Evolutionary conservation across 148 eudicot genomes (phyloP).

Genomic region (Rhododendron ferrugineum): DNA sequence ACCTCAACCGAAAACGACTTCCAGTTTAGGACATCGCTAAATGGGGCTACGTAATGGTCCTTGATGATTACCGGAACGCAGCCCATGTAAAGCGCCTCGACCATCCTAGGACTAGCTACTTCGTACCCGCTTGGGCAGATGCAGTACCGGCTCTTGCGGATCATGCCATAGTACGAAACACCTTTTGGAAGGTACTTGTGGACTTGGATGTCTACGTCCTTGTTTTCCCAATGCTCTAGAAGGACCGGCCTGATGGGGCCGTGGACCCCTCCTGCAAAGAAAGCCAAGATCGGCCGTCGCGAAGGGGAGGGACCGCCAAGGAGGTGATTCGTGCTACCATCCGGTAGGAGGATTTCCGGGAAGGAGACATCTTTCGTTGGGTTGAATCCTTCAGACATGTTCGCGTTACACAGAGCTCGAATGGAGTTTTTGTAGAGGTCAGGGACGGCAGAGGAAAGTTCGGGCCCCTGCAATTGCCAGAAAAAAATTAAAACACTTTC

Average conservation of each 20-base stretch:
- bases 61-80: slow-evolving; percentile 56
- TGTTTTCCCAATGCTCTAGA: slow-evolving; percentile 32
- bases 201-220: slow-evolving; percentile 43
- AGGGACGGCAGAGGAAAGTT: slow-evolving; percentile 26
- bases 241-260: slow-evolving; percentile 42
- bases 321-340: slow-evolving; percentile 20
- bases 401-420: slow-evolving; percentile 43
- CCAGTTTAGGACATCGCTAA: slow-evolving; percentile 59
- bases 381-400: slow-evolving; percentile 35
- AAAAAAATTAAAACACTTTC: not conserved
- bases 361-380: slow-evolving; percentile 30
- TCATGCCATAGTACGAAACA: slow-evolving; percentile 32
- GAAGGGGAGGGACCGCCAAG: slow-evolving; percentile 36
- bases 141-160: slow-evolving; percentile 42
- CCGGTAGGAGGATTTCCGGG: slow-evolving; percentile 38
- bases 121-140: slow-evolving; percentile 62
- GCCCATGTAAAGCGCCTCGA: slow-evolving; percentile 45
- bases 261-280: slow-evolving; percentile 42
- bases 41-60: slow-evolving; percentile 42
- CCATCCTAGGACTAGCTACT: slow-evolving; percentile 59
- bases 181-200: slow-evolving; percentile 39
- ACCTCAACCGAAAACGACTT: slow-evolving; percentile 31
- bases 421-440: slow-evolving; percentile 29
- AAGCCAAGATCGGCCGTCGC: slow-evolving; percentile 24
- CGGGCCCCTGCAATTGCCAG: slow-evolving; percentile 29